Evolutionary conservation across 2,329 filamentous ascomycete species (phyloP).

Genomic region (Tolypocladium endophyticum): DNA sequence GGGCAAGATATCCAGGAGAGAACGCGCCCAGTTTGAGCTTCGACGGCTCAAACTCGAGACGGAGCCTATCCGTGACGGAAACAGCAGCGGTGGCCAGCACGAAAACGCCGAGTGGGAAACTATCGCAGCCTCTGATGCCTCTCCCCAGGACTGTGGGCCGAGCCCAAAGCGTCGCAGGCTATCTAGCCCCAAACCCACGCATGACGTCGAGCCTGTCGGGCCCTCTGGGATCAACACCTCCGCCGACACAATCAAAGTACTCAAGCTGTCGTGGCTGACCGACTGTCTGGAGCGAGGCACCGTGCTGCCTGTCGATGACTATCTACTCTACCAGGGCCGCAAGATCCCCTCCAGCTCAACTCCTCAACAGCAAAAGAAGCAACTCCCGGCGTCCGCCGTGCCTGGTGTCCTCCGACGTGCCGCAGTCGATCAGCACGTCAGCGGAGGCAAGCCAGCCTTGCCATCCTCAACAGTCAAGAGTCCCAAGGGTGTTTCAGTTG

Average conservation of each 20-base stretch:
- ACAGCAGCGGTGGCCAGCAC: neutral
- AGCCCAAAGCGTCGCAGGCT: conserved; percentile 11
- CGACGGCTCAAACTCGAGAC: conserved; percentile 53
- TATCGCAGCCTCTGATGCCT: neutral
- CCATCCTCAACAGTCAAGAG: neutral
- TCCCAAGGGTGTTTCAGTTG: neutral
- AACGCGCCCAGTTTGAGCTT: conserved; percentile 69
- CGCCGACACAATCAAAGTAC: conserved; percentile 33
- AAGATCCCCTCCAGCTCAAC: conserved; percentile 11
- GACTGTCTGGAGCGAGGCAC: conserved; percentile 35
- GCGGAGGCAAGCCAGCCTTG: neutral
- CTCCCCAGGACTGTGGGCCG: conserved; percentile 1
- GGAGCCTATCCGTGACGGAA: conserved; percentile 22
- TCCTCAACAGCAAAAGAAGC: neutral
- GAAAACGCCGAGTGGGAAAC: neutral
- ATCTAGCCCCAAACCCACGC: neutral
- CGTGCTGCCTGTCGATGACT: conserved; percentile 37
- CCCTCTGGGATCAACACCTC: neutral
- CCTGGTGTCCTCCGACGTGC: conserved; percentile 11
- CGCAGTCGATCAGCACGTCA: conserved; percentile 6
- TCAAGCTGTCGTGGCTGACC: conserved; percentile 49
- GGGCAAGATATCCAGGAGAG: conserved; percentile 58
- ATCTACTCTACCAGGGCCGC: conserved; percentile 43
- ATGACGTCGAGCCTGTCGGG: neutral
- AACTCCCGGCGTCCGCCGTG: neutral